Conservation (phyloP, 257 asterid species). For the Parsonsia alboflavescens region DNA sequence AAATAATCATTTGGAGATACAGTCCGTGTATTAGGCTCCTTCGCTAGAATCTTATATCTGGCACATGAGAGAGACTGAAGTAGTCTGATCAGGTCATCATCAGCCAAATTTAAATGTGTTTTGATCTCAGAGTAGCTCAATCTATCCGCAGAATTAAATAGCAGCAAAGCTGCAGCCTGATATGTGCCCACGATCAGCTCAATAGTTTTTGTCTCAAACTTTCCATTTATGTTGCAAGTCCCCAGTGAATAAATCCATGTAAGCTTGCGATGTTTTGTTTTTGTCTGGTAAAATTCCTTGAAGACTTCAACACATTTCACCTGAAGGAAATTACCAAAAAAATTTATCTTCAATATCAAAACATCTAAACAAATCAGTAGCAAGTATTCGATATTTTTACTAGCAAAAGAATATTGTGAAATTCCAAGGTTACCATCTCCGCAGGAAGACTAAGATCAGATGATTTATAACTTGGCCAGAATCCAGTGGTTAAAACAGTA, state of each 20-base stretch:
- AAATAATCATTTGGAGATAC: slow-evolving; percentile 37
- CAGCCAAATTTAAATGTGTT: slow-evolving; percentile 42
- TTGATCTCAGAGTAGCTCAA: slow-evolving; percentile 48
- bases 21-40: slow-evolving; percentile 36
- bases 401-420: no score
- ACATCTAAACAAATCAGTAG: not conserved
- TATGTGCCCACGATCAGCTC: slow-evolving; percentile 48
- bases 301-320: slow-evolving; percentile 52
- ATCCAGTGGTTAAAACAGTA: slow-evolving; percentile 50
- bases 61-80: slow-evolving; percentile 58
- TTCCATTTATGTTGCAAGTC: slow-evolving; percentile 41
- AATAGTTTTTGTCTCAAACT: slow-evolving; percentile 39
- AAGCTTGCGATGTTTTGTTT: slow-evolving; percentile 42
- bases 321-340: slow-evolving; percentile 21
- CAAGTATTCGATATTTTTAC: slow-evolving; percentile 1
- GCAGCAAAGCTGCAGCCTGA: slow-evolving; percentile 57
- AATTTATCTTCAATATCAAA: not conserved
- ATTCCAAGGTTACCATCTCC: slow-evolving; percentile 38
- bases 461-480: slow-evolving; percentile 61
- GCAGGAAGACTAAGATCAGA: slow-evolving; percentile 50
- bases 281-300: slow-evolving; percentile 41
- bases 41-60: slow-evolving; percentile 48
- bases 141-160: slow-evolving; percentile 44
- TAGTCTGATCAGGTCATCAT: slow-evolving; percentile 49
- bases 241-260: slow-evolving; percentile 55